Conservation (phyloP, 768 basidiomycete species). For the Mycena crocata region DNA sequence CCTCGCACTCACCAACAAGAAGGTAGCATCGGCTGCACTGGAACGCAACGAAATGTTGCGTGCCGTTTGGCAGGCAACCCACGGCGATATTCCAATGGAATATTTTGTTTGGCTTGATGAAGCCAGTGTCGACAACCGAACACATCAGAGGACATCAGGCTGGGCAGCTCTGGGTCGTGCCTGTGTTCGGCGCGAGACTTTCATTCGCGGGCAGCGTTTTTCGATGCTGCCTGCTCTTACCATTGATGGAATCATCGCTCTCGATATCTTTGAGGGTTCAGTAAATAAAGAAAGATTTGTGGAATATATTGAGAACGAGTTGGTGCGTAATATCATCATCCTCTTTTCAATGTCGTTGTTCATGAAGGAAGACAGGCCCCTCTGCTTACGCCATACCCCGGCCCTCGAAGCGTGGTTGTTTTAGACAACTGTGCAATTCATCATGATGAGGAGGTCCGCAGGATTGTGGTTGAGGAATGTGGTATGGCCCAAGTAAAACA, state of each 20-base stretch:
- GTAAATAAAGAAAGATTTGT: constrained; percentile 46
- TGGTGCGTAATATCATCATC: constrained; percentile 38
- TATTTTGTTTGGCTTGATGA: constrained; percentile 45
- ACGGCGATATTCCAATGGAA: constrained; percentile 35
- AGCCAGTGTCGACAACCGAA: constrained; percentile 41
- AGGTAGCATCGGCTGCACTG: constrained; percentile 35
- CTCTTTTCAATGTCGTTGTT: too few relatives aligned
- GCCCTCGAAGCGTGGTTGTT: constrained; percentile 48
- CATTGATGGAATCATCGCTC: constrained; percentile 40
- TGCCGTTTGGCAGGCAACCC: constrained; percentile 33
- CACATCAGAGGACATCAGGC: constrained; percentile 35
- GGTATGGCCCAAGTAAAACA: constrained; percentile 28
- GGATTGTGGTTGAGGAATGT: constrained; percentile 44
- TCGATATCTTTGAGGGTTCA: constrained; percentile 47
- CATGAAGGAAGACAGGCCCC: constrained; percentile 36
- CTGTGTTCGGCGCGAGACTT: constrained; percentile 38
- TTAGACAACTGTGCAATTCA: constrained; percentile 56
- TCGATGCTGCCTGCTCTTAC: constrained; percentile 43
- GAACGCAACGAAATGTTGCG: constrained; percentile 45
- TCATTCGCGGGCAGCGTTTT: constrained; percentile 36
- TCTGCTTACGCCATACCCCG: constrained; percentile 48
- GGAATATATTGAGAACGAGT: constrained; percentile 38
- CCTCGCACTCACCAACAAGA: constrained; percentile 40
- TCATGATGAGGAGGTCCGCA: constrained; percentile 50
- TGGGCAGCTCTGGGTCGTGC: constrained; percentile 37